A percentile compares a stretch with the other conserved stretches of the same genome.
Conservation (phyloP, 2,329 filamentous ascomycete species). For the Ceratocystis diversiconidia region DNA sequence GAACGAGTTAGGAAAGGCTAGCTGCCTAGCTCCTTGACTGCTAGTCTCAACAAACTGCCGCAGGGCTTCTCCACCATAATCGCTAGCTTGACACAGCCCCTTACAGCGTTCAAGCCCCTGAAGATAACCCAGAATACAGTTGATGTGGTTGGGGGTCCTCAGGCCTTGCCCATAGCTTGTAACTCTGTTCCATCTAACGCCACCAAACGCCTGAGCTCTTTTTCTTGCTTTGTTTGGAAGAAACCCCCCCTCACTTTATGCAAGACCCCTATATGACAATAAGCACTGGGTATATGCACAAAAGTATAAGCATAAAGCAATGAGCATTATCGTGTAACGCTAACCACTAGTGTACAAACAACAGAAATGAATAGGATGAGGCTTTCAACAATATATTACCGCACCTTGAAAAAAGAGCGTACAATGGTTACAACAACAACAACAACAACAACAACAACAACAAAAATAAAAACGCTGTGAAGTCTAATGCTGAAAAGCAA, state of each 20-base stretch:
- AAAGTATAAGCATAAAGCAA: not conserved
- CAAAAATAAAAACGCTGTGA: not conserved
- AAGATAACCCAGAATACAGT: not conserved
- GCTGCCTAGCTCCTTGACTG: not conserved
- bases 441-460: conserved; percentile 1
- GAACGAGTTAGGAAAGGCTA: not conserved
- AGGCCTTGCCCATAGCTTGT: conserved; percentile 1
- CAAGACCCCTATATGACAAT: not conserved
- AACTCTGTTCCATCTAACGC: not conserved
- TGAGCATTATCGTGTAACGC: not conserved
- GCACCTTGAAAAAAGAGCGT: not conserved
- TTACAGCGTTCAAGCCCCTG: not conserved
- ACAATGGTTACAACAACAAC: not conserved
- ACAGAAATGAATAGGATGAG: not conserved
- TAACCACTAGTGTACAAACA: not conserved
- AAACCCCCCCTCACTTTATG: not conserved
- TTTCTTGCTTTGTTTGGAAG: not conserved
- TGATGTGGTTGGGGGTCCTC: not conserved
- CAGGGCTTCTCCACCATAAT: not conserved
- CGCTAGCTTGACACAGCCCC: not conserved
- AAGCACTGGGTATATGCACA: not conserved
- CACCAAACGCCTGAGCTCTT: not conserved
- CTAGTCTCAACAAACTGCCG: not conserved
- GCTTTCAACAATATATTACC: not conserved
- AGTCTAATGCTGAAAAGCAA: conserved; percentile 3